Base-by-base conservation (phyloP, 805 yeast species). In the Candida patagonica region DNA sequence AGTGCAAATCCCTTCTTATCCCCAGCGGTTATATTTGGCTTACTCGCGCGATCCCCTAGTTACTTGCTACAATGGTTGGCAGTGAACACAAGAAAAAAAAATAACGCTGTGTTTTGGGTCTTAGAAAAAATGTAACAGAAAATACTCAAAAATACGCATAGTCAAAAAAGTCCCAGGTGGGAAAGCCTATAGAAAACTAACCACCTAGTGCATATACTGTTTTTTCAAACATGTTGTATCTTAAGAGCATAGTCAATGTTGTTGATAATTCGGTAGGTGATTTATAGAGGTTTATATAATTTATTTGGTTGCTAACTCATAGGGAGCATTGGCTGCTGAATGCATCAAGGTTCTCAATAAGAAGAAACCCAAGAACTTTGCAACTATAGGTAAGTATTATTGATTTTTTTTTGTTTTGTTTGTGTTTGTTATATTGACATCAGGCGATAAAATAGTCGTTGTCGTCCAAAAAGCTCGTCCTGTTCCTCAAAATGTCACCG, bases 401-500 rank as follows among this genome's bases (percentile, higher is more conserved):
- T 13, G 12, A 16, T 15, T n/a, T 7, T 23, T 8, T 43, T n/a
- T 33, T 4, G 26, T 12, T 5, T 23, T 17, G 16, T n/a, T 21
- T 12, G 27, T 17, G 9, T 10, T 10, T 21, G 21, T 43, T 35
- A 15, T 27, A 12, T 5, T 13, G 10, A 6, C 24, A 7, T 12
- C 37, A 34, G 96, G 98, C 35, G 98, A 92, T 62, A 81, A 79
- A 60, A 81, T 92, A 47, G 95, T 92, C 7, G 94, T 86, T 40
- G 98, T 92, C 45, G 89, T 92, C 37, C 88, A 88, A 61, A 81
- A 85, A 61, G 94, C 96, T 32, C 76, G 75, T 56, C 89, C 95
- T 10, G 61, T 81, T 45, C 71, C 78, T 35, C 72, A 78, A 32
- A 79, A 74, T 46, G 71, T 80, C 43, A 73, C 86, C 1, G 94